Evolutionary conservation across 129 eudicot genomes (phyloP).

Genomic region (Sambucus nigra): DNA sequence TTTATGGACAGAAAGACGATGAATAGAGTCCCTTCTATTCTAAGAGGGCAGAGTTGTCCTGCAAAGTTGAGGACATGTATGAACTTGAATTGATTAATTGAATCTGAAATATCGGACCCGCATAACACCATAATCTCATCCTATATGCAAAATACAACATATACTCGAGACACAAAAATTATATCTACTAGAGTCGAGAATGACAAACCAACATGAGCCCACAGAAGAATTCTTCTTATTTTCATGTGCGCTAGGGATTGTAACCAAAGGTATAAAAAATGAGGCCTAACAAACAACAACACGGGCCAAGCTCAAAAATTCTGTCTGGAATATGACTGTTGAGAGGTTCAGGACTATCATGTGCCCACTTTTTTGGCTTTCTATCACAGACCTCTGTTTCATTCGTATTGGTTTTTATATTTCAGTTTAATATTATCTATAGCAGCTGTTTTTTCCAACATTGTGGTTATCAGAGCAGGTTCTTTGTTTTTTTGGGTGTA

Average conservation of each 20-base stretch:
- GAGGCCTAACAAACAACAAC: conserved; percentile 84
- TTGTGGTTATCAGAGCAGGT: too few species aligned
- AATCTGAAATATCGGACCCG: conserved; percentile 89
- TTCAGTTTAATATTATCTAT: too few species aligned
- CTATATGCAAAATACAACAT: conserved; percentile 61
- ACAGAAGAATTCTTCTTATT: conserved; percentile 66
- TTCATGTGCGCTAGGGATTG: conserved; percentile 82
- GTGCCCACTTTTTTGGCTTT: too few species aligned
- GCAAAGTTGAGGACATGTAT: too few species aligned
- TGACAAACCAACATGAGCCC: conserved; percentile 66
- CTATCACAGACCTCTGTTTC: too few species aligned
- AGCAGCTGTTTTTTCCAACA: too few species aligned
- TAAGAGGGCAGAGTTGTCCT: conserved; percentile 97
- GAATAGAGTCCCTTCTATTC: conserved; percentile 97
- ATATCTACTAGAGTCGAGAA: conserved; percentile 50
- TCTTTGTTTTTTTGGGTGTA: too few species aligned
- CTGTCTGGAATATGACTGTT: conserved; percentile 87
- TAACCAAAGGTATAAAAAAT: conserved; percentile 85
- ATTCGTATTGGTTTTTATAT: too few species aligned
- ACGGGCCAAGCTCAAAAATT: conserved; percentile 68
- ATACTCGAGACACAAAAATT: conserved; percentile 59
- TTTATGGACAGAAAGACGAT: conserved; percentile 96
- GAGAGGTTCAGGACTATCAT: conserved; percentile 80
- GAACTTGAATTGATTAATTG: conserved; percentile 90
- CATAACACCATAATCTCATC: conserved; percentile 66